phyloP scores from a whole-genome alignment of 108 stramenopile genomes.

The Schizochytrium sp. region DNA sequence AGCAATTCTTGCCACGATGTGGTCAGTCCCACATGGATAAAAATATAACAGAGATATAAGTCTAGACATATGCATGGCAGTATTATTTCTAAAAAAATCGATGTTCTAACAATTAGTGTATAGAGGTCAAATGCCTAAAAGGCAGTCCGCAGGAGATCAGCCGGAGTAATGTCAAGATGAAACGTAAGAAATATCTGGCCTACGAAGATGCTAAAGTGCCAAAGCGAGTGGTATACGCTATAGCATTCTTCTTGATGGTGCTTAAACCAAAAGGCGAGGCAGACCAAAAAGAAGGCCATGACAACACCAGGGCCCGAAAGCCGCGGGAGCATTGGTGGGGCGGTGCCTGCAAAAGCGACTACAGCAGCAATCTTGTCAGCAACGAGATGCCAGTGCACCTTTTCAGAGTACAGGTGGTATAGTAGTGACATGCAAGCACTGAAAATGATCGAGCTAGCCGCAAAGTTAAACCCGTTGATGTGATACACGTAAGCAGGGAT shows the following conservation, averaged over 20 bases:
- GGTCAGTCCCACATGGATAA: too few relatives aligned
- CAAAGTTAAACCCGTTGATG: neutral
- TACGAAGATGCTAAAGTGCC: slow-evolving; percentile 35
- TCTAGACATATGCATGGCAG: too few relatives aligned
- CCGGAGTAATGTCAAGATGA: slow-evolving; percentile 4
- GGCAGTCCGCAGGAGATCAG: neutral
- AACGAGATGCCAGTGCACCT: slow-evolving; percentile 55
- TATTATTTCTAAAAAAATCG: too few relatives aligned
- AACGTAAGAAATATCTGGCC: slow-evolving; percentile 39
- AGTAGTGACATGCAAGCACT: neutral
- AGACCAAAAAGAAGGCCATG: neutral
- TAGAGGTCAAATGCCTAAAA: too few relatives aligned
- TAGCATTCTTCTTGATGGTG: slow-evolving; percentile 8
- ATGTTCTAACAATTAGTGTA: too few relatives aligned
- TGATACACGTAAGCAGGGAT: slow-evolving; percentile 25
- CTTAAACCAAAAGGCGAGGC: slow-evolving; percentile 51
- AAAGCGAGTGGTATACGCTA: slow-evolving; percentile 26
- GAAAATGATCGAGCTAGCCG: neutral
- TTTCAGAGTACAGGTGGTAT: slow-evolving; percentile 35
- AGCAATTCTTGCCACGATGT: too few relatives aligned
- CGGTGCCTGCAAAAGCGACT: neutral
- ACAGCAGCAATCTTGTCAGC: slow-evolving; percentile 29
- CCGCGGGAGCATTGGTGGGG: neutral
- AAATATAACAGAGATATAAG: too few relatives aligned
- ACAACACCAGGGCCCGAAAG: neutral